These are phyloP conservation scores for Lathyrus oleraceus DNA, from an alignment of 306 rosid genomes.

Conservation along the genomic window DNA sequence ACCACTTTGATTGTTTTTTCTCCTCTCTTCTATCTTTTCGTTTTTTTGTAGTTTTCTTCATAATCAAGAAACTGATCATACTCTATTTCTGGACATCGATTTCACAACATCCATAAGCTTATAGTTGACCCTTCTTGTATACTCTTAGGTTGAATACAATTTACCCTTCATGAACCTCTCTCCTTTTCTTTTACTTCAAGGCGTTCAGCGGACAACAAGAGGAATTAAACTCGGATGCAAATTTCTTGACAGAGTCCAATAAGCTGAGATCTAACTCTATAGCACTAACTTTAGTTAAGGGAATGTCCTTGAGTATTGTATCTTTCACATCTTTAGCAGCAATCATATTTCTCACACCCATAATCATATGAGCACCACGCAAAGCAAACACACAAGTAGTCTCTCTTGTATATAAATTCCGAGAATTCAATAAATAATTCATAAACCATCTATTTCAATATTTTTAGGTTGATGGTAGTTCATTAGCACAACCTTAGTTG, in stretches of 20 bases:
- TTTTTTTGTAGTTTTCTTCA: no score
- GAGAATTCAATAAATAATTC: no score
- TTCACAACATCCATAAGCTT: no score
- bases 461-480: no score
- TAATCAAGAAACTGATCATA: no score
- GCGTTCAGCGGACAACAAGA: slow-evolving; percentile 72
- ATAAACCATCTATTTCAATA: no score
- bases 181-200: slow-evolving; percentile 71
- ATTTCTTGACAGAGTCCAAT: slow-evolving; percentile 69
- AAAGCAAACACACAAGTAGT: slow-evolving; percentile 82
- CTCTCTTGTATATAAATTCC: no score
- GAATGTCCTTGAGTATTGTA: slow-evolving; percentile 63
- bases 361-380: slow-evolving; percentile 82
- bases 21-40: no score
- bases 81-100: no score
- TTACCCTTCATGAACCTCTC: not conserved
- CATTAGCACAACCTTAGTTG: not conserved
- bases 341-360: slow-evolving; percentile 74
- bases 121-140: no score
- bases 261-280: slow-evolving; percentile 87
- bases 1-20: no score
- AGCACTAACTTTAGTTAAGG: slow-evolving; percentile 75
- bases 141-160: no score
- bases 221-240: slow-evolving; percentile 66
- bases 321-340: slow-evolving; percentile 65